phyloP scores from a whole-genome alignment of 108 stramenopile genomes.

The Epipyxis sp. region DNA sequence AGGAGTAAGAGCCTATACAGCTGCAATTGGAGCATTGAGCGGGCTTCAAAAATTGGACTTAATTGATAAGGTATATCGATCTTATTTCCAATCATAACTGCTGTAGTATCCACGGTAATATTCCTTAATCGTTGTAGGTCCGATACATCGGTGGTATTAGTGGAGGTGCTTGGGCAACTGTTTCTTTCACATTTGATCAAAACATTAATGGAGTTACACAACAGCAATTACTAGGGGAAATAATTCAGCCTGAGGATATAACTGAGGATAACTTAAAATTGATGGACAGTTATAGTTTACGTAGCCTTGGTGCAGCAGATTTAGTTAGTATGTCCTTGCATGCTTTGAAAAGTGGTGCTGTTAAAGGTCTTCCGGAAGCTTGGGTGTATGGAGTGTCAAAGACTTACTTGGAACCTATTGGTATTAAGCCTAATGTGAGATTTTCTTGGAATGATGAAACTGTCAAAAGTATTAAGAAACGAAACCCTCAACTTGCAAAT shows the following conservation, averaged over 20 bases:
- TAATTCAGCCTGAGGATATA: conserved; percentile 9
- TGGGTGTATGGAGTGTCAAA: conserved; percentile 24
- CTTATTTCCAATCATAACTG: no score
- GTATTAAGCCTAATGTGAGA: background rate
- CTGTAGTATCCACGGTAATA: background rate
- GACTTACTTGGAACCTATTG: conserved; percentile 28
- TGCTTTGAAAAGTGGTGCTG: background rate
- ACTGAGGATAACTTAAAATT: background rate
- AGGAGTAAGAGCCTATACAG: conserved; percentile 12
- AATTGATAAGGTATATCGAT: background rate
- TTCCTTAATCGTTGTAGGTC: conserved; percentile 3
- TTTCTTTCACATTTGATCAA: background rate
- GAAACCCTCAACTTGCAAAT: background rate
- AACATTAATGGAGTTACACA: background rate
- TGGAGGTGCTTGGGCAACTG: conserved; percentile 30
- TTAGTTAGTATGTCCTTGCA: background rate
- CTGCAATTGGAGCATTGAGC: background rate
- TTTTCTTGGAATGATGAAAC: conserved; percentile 29
- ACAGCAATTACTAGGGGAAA: background rate
- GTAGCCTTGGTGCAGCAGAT: background rate
- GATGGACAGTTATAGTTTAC: conserved; percentile 8
- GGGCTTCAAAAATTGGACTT: conserved; percentile 12
- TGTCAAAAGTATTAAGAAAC: background rate
- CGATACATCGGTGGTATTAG: conserved; percentile 22
- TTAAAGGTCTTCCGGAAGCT: background rate